Conservation (phyloP, 106 monocot genomes). For the Acorus calamus region DNA sequence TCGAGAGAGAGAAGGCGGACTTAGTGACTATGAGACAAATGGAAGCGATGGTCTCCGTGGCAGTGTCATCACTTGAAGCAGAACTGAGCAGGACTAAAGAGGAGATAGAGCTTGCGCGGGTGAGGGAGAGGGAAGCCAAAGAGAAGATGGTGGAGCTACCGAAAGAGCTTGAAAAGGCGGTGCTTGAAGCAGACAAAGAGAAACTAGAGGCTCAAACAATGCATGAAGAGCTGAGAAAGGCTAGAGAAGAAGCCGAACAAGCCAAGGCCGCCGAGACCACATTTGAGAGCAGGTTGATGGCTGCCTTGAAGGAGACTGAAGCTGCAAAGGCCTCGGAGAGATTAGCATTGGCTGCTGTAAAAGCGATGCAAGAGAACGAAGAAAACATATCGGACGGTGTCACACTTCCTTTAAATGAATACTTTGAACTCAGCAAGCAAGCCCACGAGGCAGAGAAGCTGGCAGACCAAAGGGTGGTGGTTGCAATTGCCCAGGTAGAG, state of each 20-base stretch:
- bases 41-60: conserved; percentile 27
- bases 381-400: conserved; percentile 17
- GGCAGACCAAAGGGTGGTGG: too few species aligned
- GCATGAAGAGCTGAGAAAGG: conserved; percentile 41
- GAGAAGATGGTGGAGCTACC: conserved; percentile 33
- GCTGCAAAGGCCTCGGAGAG: conserved; percentile 41
- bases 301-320: conserved; percentile 44
- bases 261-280: conserved; percentile 20
- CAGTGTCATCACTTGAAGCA: conserved; percentile 48
- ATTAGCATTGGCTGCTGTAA: conserved; percentile 36
- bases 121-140: conserved; percentile 31
- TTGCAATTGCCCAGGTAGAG: too few species aligned
- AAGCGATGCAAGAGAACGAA: conserved; percentile 45
- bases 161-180: conserved; percentile 26
- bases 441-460: too few species aligned
- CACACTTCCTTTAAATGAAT: conserved; percentile 13
- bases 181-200: conserved; percentile 41
- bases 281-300: conserved; percentile 35
- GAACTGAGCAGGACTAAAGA: conserved; percentile 28
- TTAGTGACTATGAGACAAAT: conserved; percentile 27
- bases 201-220: conserved; percentile 30
- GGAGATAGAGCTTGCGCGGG: conserved; percentile 20
- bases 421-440: too few species aligned
- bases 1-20: conserved; percentile 25
- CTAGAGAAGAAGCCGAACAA: conserved; percentile 48